Conservation (phyloP, 768 basidiomycete species). For the Nidula microcarpa region DNA sequence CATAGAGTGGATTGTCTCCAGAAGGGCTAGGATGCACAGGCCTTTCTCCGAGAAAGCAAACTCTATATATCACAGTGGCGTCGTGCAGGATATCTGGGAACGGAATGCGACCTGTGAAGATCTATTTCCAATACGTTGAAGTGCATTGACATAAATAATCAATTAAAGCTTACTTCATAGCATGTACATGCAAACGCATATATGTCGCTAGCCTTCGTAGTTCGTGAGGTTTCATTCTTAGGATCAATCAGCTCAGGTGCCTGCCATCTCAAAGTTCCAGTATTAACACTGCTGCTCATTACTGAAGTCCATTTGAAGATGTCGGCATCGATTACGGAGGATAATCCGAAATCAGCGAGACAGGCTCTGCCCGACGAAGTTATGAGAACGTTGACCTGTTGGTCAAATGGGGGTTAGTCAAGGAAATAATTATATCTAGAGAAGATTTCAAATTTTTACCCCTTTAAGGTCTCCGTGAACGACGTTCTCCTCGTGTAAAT, state of each 20-base stretch:
- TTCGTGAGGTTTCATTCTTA: not conserved
- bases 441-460: conserved; percentile 1
- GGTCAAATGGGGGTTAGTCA: not conserved
- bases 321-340: conserved; percentile 8
- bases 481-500: conserved; percentile 9
- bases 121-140: not conserved
- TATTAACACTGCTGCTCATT: not conserved
- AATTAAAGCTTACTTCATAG: conserved; percentile 10
- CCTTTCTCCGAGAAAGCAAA: conserved; percentile 3
- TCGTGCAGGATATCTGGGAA: conserved; percentile 3
- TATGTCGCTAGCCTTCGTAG: conserved; percentile 8
- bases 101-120: conserved; percentile 5
- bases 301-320: conserved; percentile 9
- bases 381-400: conserved; percentile 13
- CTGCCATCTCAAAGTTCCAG: conserved; percentile 11
- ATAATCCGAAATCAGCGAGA: conserved; percentile 15
- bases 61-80: conserved; percentile 3
- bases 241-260: conserved; percentile 13
- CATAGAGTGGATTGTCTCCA: not conserved
- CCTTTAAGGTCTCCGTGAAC: conserved; percentile 15
- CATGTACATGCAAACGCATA: conserved; percentile 14
- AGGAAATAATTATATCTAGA: not conserved
- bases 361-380: conserved; percentile 5
- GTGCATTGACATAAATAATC: not conserved
- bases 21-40: not conserved